Conservation (phyloP, 345 rosid species). For the rapeseed (Brassica napus) region DNA sequence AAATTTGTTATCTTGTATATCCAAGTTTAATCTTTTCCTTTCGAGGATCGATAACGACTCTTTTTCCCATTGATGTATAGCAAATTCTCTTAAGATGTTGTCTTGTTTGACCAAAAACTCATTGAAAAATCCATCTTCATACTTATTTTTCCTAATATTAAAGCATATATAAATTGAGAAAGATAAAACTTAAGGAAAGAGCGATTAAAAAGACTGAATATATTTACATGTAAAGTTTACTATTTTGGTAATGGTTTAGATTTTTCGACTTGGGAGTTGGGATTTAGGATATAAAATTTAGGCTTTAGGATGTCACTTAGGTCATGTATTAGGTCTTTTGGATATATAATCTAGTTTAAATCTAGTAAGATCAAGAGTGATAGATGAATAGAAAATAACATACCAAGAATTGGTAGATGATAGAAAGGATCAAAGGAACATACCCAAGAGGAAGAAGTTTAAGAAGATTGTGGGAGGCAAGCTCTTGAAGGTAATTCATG, state of each 20-base stretch:
- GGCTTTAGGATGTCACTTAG: background rate
- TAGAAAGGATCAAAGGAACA: slow-evolving; percentile 26
- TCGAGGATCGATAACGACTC: slow-evolving; percentile 19
- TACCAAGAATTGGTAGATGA: background rate
- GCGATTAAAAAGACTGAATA: background rate
- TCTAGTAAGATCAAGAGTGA: background rate
- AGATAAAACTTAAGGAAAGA: background rate
- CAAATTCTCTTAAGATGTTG: slow-evolving; percentile 51
- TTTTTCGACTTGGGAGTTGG: background rate
- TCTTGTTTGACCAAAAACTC: slow-evolving; percentile 50
- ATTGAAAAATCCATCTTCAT: slow-evolving; percentile 41
- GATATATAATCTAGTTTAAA: background rate
- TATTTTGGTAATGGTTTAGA: background rate
- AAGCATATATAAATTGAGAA: background rate
- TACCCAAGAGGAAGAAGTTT: slow-evolving; percentile 46
- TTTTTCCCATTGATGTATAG: slow-evolving; percentile 32
- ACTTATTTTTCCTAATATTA: slow-evolving; percentile 43
- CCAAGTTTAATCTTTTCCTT: slow-evolving; percentile 44
- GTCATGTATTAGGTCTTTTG: background rate
- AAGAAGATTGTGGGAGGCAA: slow-evolving; percentile 45
- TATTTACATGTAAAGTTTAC: background rate
- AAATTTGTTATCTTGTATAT: slow-evolving; percentile 36
- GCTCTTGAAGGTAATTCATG: slow-evolving; percentile 45
- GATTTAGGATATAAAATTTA: background rate
- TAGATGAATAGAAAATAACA: slow-evolving; percentile 11